A percentile compares a stretch with the other conserved stretches of the same genome.
Conservation (phyloP, 345 rosid genomes). For the Mangifera indica region DNA sequence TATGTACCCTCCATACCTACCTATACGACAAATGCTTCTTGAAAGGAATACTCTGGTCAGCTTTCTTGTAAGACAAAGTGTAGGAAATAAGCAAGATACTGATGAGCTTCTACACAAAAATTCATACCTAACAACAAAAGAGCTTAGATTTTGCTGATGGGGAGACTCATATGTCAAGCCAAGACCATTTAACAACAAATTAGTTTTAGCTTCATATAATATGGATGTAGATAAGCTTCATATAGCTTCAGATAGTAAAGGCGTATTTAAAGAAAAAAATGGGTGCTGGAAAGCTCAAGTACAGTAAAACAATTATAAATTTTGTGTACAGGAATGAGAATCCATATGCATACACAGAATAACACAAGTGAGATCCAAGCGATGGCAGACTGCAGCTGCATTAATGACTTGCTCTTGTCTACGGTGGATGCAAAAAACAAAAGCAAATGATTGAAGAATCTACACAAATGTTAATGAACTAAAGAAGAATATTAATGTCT, state of each 20-base stretch:
- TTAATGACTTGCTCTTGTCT: conserved; percentile 15
- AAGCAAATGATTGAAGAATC: conserved; percentile 25
- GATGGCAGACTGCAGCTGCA: conserved; percentile 20
- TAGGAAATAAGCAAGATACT: not conserved
- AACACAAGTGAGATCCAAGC: not conserved
- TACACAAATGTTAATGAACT: conserved; percentile 27
- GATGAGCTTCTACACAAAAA: not conserved
- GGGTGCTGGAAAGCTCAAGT: not conserved
- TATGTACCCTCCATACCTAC: not conserved
- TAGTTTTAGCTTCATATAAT: not conserved
- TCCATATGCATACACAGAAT: not conserved
- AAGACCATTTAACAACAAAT: not conserved
- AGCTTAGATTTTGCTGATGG: too few relatives aligned
- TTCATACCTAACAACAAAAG: too few relatives aligned
- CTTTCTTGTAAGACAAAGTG: too few relatives aligned
- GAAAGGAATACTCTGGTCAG: not conserved
- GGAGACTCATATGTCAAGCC: not conserved
- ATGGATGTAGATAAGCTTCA: too few relatives aligned
- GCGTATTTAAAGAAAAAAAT: too few relatives aligned
- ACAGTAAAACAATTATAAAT: not conserved
- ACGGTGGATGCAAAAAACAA: conserved; percentile 18
- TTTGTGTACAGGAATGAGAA: not conserved
- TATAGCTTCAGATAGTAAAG: not conserved
- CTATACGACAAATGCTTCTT: not conserved
- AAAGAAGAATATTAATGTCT: conserved; percentile 8